Conservation (phyloP, 805 yeast species). For the Phaffomyces thermotolerans region DNA sequence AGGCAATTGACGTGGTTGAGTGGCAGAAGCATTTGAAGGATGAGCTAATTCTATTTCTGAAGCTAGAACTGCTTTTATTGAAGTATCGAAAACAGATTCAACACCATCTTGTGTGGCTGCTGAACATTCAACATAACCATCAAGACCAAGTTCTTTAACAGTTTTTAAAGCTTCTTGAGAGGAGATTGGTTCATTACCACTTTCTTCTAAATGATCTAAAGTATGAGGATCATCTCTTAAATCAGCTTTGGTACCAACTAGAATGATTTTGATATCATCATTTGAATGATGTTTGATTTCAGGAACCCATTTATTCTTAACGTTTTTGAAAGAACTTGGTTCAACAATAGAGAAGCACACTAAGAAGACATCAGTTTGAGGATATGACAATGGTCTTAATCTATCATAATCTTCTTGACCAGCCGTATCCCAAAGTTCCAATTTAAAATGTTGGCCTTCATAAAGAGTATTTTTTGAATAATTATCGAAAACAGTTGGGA, state of each 20-base stretch:
- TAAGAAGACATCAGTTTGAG: conserved; percentile 84
- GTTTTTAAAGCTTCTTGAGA: conserved; percentile 54
- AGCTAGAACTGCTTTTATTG: conserved; percentile 58
- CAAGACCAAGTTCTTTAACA: conserved; percentile 66
- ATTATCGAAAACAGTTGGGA: conserved; percentile 91
- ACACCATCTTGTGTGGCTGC: conserved; percentile 87
- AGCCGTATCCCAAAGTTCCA: conserved; percentile 94
- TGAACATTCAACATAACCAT: conserved; percentile 78
- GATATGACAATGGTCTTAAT: conserved; percentile 81
- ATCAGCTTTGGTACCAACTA: conserved; percentile 88
- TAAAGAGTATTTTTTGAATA: conserved; percentile 81
- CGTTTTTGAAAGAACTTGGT: conserved; percentile 75
- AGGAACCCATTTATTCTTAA: conserved; percentile 77
- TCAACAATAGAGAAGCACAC: conserved; percentile 81
- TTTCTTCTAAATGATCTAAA: conserved; percentile 54
- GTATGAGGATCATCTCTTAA: conserved; percentile 74
- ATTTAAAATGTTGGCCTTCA: conserved; percentile 72
- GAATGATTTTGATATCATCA: conserved; percentile 54
- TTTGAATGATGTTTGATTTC: conserved; percentile 83
- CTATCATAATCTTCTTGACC: conserved; percentile 92
- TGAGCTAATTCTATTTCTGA: conserved; percentile 14
- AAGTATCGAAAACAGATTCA: conserved; percentile 75
- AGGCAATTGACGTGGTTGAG: background rate
- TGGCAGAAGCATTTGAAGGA: background rate
- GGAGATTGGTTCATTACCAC: conserved; percentile 55